Evolutionary conservation across 441 rosid genomes (phyloP).

Genomic region (Macaranga tanarius): DNA sequence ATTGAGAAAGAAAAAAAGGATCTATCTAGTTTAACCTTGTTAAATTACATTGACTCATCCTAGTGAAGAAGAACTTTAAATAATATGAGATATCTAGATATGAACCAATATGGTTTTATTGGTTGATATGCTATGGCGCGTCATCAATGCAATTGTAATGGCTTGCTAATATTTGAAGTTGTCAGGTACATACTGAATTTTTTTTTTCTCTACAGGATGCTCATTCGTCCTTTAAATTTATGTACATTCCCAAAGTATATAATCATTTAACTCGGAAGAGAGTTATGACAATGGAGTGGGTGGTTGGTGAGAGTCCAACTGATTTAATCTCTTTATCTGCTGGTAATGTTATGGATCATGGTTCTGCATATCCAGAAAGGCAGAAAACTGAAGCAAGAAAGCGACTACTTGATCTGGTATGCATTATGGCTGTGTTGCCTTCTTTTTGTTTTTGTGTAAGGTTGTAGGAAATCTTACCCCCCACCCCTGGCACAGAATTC

Average conservation of each 20-base stretch:
- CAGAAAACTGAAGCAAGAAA: constrained; percentile 64
- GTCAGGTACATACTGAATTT: constrained; percentile 24
- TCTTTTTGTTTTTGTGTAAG: background rate
- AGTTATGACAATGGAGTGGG: constrained; percentile 99
- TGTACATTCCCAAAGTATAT: constrained; percentile 70
- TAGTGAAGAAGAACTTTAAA: background rate
- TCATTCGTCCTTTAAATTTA: constrained; percentile 63
- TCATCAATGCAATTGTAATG: background rate
- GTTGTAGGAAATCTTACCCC: too few species aligned
- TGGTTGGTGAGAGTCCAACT: constrained; percentile 84
- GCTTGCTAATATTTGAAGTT: constrained; percentile 15
- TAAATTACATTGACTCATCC: constrained; percentile 6
- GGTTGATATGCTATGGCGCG: background rate
- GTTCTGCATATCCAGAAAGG: constrained; percentile 45
- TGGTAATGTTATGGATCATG: constrained; percentile 36
- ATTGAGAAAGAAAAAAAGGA: background rate
- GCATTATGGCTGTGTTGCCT: constrained; percentile 6
- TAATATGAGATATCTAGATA: background rate
- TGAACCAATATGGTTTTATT: background rate
- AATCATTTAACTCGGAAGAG: constrained; percentile 66
- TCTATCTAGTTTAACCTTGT: background rate
- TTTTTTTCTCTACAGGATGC: constrained; percentile 60
- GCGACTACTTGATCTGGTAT: constrained; percentile 81
- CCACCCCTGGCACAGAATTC: background rate
- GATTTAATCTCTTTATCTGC: constrained; percentile 54